phyloP scores from a whole-genome alignment of 208 protist species.

The Trypanosoma avium region DNA sequence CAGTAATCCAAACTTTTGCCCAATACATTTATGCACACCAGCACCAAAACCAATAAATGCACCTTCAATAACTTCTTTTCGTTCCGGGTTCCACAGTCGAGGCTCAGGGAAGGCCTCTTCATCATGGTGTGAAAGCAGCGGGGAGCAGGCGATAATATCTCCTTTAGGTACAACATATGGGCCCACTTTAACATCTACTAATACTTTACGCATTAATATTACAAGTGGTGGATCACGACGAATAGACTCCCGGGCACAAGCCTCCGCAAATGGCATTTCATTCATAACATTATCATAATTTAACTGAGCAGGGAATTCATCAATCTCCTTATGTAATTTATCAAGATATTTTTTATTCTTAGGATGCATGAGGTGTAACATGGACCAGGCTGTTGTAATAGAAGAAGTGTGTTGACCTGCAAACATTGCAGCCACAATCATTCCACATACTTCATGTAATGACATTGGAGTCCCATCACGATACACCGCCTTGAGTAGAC shows the following conservation, averaged over 20 bases:
- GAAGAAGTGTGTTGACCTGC: constrained; percentile 93
- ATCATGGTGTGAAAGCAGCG: constrained; percentile 77
- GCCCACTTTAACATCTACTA: constrained; percentile 70
- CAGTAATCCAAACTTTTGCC: constrained; percentile 92
- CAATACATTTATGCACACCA: constrained; percentile 91
- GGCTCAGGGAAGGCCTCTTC: constrained; percentile 85
- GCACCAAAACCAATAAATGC: constrained; percentile 88
- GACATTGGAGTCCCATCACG: constrained; percentile 85
- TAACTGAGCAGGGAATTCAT: constrained; percentile 78
- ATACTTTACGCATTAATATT: constrained; percentile 92
- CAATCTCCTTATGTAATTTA: constrained; percentile 66
- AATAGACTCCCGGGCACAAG: constrained; percentile 87
- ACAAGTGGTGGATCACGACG: constrained; percentile 92
- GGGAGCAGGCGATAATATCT: constrained; percentile 85
- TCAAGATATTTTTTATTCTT: constrained; percentile 63
- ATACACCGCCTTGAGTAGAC: constrained; percentile 85
- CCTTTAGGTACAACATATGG: constrained; percentile 87
- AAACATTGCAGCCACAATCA: constrained; percentile 92
- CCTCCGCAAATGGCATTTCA: constrained; percentile 88
- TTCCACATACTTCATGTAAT: constrained; percentile 89
- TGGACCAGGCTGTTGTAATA: constrained; percentile 91
- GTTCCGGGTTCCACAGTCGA: constrained; percentile 83
- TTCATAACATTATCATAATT: constrained; percentile 91
- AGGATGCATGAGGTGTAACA: constrained; percentile 77
- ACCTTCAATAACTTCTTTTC: constrained; percentile 82